Evolutionary conservation across 2,329 filamentous ascomycete species (phyloP), one percentile per base, ranked within the genome.

Genomic region (Cladorrhinum sp.): DNA sequence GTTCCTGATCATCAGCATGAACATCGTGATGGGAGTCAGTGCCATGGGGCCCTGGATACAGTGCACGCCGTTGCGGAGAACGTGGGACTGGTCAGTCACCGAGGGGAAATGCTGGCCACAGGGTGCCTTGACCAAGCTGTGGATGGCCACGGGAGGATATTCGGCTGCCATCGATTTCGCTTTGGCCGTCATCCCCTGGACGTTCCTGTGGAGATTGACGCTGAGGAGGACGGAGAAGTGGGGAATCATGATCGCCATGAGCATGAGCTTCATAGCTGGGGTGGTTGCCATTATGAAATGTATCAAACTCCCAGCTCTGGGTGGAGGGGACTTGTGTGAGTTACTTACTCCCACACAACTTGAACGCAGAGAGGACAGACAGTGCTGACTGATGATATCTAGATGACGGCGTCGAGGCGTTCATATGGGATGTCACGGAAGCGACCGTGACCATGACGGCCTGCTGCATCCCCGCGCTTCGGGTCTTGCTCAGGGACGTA

Each of bases 1-100:
- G 67, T 68, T 70, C 55, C 56, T 62, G 25, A 62, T 60, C 52
- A 63, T 72, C 57, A 73, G 74, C 20, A 50, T 71, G 62, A 74
- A 65, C 54, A 29, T 41, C 32, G 62, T 59, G 32, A 45, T 65
- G 36, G 71, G 63, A 16, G 57, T 52, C 20, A 59, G 58, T 13
- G 61, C 61, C 58, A 24, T 63, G 9, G 50, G 53, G 22, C 60
- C 61, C 55, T 63, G 61, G 61, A 56, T 61, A 48, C 60, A 63
- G 27, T 63, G 61, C 45, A 49, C 25, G 7, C 61, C 61, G 0
- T 54, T 63, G n/a, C 48, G 45, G 22, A 61, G 54, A 25, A 32
- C 61, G 1, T 63, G 61, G 61, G 58, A 63, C 32, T 10, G 12
- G 32, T 10, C 32, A 3, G 2, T n/a, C n/a, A n/a, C 16, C 32